Evolutionary conservation across 129 eudicot species (phyloP), one percentile per base, ranked within the genome.

Genomic region (Flaveria linearis): DNA sequence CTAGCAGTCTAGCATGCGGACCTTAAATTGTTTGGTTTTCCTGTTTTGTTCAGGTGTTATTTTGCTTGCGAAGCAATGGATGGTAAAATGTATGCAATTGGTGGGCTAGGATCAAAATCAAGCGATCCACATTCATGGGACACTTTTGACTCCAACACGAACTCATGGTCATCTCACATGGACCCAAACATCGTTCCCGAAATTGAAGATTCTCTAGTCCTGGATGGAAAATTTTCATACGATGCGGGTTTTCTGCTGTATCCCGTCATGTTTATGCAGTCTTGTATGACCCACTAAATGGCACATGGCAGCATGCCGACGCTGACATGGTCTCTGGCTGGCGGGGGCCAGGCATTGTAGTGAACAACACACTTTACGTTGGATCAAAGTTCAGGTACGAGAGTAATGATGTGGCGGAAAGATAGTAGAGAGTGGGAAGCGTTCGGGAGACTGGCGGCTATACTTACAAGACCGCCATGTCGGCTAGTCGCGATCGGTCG

Each of bases 311-410:
- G 77, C 92, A 86, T 80, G 95, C 87, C 10, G 92, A 88, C 79
- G 42, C 82, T 71, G 96, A 93, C 76, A 74, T 90, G 89, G 91
- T 78, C 20, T 76, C 79, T 0, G 94, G 96, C 23, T 93, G 98
- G 98, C 86, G 78, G n/a, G 98, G 98, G 25, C 96, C 96, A 16
- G 90, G 88, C 30, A 84, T 93, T 55, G 96, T 93, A n/a, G 79
- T 90, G 8, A 87, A 85, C 22, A 89, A 86, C 61, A 76, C 78
- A 49, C 88, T 93, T 52, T 93, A 90, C 11, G 91, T 52, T 93
- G 84, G 96, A 93, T 71, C 98, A 93, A 74, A 85, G 87, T 52
- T 90, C 89, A 2, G 98, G 98, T 58, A 82, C 88, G 4, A 87
- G 84, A 75, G 62, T 93, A 78, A 93, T 88, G 93, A 73, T 77